phyloP scores from a whole-genome alignment of 1,284 basidiomycete genomes.

The Apiotrichum brassicae region DNA sequence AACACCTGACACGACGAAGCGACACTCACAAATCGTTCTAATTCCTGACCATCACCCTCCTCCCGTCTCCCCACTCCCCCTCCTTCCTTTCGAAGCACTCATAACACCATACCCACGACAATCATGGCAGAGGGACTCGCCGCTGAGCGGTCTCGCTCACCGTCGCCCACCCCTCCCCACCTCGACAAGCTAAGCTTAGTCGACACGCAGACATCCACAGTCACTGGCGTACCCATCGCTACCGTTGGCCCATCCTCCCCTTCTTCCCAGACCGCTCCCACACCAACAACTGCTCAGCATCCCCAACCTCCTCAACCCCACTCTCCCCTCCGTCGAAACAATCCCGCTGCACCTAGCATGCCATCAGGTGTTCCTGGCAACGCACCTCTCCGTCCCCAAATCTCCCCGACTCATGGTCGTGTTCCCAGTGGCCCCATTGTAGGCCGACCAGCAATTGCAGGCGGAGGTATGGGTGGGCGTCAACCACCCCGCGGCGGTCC shows the following conservation, averaged over 20 bases:
- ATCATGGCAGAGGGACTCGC: neutral
- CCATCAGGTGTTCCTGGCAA: neutral
- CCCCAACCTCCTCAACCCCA: neutral
- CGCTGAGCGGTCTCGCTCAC: neutral
- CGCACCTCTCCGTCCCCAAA: neutral
- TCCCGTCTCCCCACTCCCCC: neutral
- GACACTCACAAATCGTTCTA: too few species aligned
- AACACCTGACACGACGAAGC: neutral
- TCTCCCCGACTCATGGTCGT: neutral
- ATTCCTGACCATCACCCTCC: too few species aligned
- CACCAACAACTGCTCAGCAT: neutral
- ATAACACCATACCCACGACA: too few species aligned
- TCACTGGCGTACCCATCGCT: too few species aligned
- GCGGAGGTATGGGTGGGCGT: neutral
- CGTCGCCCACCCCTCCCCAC: neutral
- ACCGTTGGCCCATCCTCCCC: neutral
- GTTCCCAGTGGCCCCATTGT: neutral
- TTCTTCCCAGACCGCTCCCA: neutral
- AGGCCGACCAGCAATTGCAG: neutral
- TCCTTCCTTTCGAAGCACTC: neutral
- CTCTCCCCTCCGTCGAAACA: neutral
- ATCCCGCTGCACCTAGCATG: neutral
- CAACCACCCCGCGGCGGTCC: conserved; percentile 4
- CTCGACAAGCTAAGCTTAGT: neutral
- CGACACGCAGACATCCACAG: neutral